Base-by-base conservation (phyloP, 306 rosid genomes). In the Cucumis melo region DNA sequence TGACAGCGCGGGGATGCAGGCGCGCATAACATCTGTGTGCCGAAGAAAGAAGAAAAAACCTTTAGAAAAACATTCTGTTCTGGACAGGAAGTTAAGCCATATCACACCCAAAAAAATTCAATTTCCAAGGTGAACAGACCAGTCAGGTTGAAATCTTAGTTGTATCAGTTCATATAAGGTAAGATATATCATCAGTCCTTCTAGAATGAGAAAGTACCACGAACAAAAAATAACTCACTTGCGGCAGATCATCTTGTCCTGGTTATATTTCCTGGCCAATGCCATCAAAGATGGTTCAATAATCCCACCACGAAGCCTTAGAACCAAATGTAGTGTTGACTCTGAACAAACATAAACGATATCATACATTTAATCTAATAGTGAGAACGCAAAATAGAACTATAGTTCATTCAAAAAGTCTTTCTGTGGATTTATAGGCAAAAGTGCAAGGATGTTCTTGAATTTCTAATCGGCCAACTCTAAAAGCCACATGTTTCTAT, bases 291-390 rank as follows among this genome's bases (percentile, higher is more conserved):
- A 91, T 5, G 98, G 98, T 88, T 93, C 97, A 56, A 93, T 93
- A 62, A 93, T 93, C 5, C 98, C 98, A 83, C 98, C 97, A 72
- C 98, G 96, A 75, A 93, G 98, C 97, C 98, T 93, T 84, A 93
- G 81, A 79, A 93, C 97, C 84, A 93, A 92, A 79, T 91, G 98
- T 75, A 93, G 82, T 3, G 98, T 93, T 42, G 98, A 93, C 73
- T 93, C 98, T 93, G 83, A 74, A 80, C 44, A 82, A 8, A 81
- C 36, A 70, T 9, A 13, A 41, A 24, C 12, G 23, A 21, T 32
- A 68, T 5, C 10, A 0, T 23, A 48, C n/a, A 71, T 42, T 46
- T n/a, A 65, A 65, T 13, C n/a, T 38, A 36, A 65, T 27, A 61
- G 16, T 29, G 39, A 29, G 12, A n/a, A 10, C n/a, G 50, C 17